A percentile compares a stretch with the other conserved stretches of the same genome.
Conservation (phyloP, 2,329 filamentous ascomycete genomes). For the Aspergillus costaricaensis region DNA sequence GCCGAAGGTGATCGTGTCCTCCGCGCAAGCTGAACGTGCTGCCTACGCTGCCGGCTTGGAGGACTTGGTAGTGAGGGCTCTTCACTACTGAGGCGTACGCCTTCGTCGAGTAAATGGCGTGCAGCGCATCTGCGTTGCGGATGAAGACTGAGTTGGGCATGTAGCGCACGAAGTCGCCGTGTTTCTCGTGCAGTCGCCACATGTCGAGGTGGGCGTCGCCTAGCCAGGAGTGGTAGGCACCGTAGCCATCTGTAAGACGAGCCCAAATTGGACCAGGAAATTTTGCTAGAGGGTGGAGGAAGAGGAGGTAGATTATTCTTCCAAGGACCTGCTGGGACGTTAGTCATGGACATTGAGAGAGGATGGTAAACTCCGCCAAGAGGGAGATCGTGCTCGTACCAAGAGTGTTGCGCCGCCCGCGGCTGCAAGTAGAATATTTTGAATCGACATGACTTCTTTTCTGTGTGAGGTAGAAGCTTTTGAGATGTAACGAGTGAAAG, state of each 20-base stretch:
- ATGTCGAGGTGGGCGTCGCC: constrained; percentile 33
- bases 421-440: not conserved
- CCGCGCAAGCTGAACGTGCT: not conserved
- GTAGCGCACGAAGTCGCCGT: constrained; percentile 23
- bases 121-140: not conserved
- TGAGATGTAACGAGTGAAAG: not conserved
- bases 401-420: not conserved
- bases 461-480: not conserved
- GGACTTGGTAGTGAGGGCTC: not conserved
- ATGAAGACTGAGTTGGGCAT: not conserved
- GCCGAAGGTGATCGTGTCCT: not conserved
- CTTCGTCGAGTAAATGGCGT: not conserved
- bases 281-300: not conserved
- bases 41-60: not conserved
- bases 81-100: not conserved
- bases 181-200: constrained; percentile 30
- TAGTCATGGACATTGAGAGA: not conserved
- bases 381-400: not conserved
- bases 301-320: not conserved
- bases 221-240: constrained; percentile 24
- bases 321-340: not conserved
- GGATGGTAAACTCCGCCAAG: not conserved
- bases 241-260: constrained; percentile 57
- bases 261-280: constrained; percentile 33
- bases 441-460: not conserved